Evolutionary conservation across 345 rosid genomes (phyloP).

Genomic region (Balakata baccata): DNA sequence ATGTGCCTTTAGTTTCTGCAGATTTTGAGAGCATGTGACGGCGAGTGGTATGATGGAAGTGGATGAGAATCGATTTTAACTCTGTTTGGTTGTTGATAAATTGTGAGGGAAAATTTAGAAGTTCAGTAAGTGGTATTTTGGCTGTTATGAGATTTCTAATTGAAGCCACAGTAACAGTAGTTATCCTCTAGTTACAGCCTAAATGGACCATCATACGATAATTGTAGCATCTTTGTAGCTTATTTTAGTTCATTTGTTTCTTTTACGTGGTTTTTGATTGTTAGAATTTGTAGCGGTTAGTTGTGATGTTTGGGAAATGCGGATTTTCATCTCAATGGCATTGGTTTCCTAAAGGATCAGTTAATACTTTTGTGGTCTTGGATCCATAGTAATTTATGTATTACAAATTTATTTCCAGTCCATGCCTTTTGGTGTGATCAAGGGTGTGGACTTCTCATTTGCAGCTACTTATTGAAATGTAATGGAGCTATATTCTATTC

Average conservation of each 20-base stretch:
- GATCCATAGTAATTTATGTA: background rate
- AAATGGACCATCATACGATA: background rate
- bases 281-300: background rate
- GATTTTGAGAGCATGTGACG: background rate
- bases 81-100: conserved; percentile 13
- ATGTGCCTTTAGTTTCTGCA: conserved; percentile 4
- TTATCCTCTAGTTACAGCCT: background rate
- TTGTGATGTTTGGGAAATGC: background rate
- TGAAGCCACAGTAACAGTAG: too few relatives aligned
- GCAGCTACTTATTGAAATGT: background rate
- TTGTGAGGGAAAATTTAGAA: background rate
- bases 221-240: background rate
- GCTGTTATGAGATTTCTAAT: background rate
- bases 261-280: background rate
- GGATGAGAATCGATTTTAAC: background rate
- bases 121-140: background rate
- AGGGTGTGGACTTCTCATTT: background rate
- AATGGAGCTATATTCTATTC: background rate
- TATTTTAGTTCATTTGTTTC: background rate
- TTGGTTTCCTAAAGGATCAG: background rate
- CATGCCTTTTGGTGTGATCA: background rate
- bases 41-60: background rate
- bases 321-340: background rate
- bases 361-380: background rate
- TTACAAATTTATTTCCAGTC: background rate